These are phyloP conservation scores for Ocimum tenuiflorum DNA, from an alignment of 257 asterid species.

Conservation along the genomic window DNA sequence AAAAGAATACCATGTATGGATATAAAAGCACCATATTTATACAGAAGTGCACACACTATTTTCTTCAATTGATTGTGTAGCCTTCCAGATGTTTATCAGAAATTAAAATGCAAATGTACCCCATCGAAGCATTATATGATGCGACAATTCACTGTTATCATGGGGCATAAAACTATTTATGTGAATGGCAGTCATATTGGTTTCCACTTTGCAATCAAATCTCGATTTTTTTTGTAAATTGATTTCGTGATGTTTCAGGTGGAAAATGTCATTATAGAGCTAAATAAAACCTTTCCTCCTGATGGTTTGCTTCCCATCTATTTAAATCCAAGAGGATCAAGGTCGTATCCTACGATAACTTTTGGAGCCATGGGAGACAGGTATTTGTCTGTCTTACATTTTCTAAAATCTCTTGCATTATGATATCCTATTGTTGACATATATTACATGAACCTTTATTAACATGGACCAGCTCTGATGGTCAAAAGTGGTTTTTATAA, in stretches of 20 bases:
- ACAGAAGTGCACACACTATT: too few species aligned
- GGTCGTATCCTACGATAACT: constrained; percentile 78
- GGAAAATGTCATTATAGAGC: constrained; percentile 79
- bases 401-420: not conserved
- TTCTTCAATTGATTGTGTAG: too few species aligned
- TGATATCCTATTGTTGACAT: not conserved
- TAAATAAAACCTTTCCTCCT: constrained; percentile 78
- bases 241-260: constrained; percentile 49
- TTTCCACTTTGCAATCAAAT: constrained; percentile 1
- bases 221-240: constrained; percentile 10
- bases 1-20: too few species aligned
- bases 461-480: constrained; percentile 1
- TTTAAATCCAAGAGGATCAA: constrained; percentile 66
- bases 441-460: not conserved
- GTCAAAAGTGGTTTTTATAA: constrained; percentile 3
- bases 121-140: constrained; percentile 7
- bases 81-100: constrained; percentile 10
- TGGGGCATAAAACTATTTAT: constrained; percentile 11
- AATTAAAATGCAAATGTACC: not conserved
- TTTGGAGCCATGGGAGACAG: constrained; percentile 99
- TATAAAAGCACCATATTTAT: too few species aligned
- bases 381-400: constrained; percentile 33
- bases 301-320: constrained; percentile 99
- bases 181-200: not conserved
- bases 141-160: not conserved